phyloP scores from a whole-genome alignment of 106 monocot species.

The Dendrobium huoshanense region DNA sequence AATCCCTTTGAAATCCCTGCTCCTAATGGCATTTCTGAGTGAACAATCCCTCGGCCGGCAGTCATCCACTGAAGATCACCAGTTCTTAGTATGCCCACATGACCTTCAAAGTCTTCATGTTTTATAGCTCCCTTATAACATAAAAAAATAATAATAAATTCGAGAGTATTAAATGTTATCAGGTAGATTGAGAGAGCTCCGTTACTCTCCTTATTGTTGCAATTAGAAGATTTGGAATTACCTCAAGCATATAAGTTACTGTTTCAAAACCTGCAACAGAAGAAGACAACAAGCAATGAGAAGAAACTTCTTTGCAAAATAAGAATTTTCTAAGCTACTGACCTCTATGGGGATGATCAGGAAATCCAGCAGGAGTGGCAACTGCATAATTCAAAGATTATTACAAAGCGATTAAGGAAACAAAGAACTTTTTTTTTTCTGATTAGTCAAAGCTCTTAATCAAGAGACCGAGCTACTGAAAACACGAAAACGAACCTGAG shows the following conservation, averaged over 20 bases:
- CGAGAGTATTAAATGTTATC: too few relatives aligned
- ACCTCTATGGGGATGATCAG: slow-evolving; percentile 96
- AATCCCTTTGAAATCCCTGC: slow-evolving; percentile 56
- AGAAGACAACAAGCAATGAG: slow-evolving; percentile 6
- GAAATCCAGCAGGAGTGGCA: slow-evolving; percentile 83
- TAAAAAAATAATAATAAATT: not conserved
- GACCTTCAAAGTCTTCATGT: slow-evolving; percentile 77
- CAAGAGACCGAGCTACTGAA: not conserved
- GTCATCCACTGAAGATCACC: slow-evolving; percentile 96
- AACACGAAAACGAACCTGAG: slow-evolving; percentile 33
- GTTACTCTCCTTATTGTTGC: too few relatives aligned
- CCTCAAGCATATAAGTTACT: slow-evolving; percentile 88
- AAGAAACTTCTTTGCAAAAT: not conserved
- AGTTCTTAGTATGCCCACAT: slow-evolving; percentile 61
- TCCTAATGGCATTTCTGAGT: slow-evolving; percentile 72
- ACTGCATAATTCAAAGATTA: slow-evolving; percentile 30
- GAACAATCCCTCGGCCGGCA: slow-evolving; percentile 69
- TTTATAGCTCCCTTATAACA: slow-evolving; percentile 53
- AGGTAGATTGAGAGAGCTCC: too few relatives aligned
- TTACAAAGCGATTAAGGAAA: not conserved
- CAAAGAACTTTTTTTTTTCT: not conserved
- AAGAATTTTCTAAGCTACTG: not conserved
- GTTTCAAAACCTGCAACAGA: slow-evolving; percentile 69
- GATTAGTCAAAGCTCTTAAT: not conserved
- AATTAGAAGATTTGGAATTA: slow-evolving; percentile 1